Conservation (phyloP, 2,329 filamentous ascomycete genomes). For the Botrytis medusae region DNA sequence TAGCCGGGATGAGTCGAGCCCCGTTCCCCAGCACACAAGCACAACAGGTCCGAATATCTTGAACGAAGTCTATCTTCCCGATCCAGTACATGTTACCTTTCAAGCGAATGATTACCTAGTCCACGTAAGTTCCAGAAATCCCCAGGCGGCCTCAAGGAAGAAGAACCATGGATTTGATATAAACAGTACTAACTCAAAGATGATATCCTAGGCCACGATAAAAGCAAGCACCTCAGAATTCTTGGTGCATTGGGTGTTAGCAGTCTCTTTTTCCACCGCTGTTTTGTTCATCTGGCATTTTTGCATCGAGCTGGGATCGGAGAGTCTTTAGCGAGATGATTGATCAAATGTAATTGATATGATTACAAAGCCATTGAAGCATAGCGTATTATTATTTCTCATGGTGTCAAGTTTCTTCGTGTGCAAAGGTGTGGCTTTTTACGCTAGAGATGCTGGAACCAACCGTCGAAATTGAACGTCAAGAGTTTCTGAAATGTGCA, state of each 20-base stretch:
- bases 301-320: neutral
- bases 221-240: neutral
- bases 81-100: neutral
- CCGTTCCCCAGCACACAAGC: neutral
- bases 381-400: neutral
- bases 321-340: neutral
- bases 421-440: neutral
- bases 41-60: neutral
- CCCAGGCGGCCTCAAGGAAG: neutral
- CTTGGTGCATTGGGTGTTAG: neutral
- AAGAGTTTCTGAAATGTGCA: neutral
- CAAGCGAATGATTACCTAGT: neutral
- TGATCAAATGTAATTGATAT: neutral
- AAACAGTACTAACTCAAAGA: neutral
- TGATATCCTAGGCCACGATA: neutral
- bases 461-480: neutral
- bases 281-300: neutral
- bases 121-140: neutral
- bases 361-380: neutral
- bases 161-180: neutral
- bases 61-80: neutral
- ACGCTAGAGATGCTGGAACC: neutral
- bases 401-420: neutral
- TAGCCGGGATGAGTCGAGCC: neutral
- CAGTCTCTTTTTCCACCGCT: neutral